Base-by-base conservation (phyloP, 2,329 filamentous ascomycete species). In the Verticillium klebahnii region DNA sequence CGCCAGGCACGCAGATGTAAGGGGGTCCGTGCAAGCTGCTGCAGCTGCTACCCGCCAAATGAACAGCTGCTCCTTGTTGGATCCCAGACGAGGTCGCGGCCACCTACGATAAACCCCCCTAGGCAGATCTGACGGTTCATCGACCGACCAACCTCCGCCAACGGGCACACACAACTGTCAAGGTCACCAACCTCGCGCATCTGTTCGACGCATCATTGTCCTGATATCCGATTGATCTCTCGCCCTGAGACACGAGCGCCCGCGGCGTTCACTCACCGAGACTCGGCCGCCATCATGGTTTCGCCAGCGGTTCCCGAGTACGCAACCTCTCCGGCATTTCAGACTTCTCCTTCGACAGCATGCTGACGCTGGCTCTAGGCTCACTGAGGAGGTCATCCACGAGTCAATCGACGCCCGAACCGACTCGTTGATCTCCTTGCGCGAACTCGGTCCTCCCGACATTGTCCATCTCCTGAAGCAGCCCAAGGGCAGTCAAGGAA, bases 371-470 rank as follows among this genome's bases (percentile, higher is more conserved):
- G 56, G 12, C 56, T 56, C 39, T 66, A 98, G 95, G 78, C 89
- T 99, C 71, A 94, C 93, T 70, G 95, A 99, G 80, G 93, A 97
- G 77, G 86, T 95, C 66, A 85, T 96, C 65, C 90, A 96, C 73
- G 92, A 96, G 70, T 92, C 94, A 59, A 89, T 97, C 75, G 93
- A 97, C 73, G 89, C 93, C 69, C 89, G 95, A 75, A 96, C 94
- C 69, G 95, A 99, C 73, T 91, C 91, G 54, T 85, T 99, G 45
- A 84, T 90, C 68, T 86, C 88, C 57, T 83, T 99, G 66, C 90
- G 95, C 72, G 95, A 99, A 82, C 86, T 99, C 62, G 95, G 95
- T 52, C 95, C 95, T 31, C 95, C 95, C 60, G 95, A 99, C 77
- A 85, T 99, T 32, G 94, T 98, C 45, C 95, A 99, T 78, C 85